Percentiles rank a stretch among this genome's conserved stretches.
Evolutionary conservation across 169 alveolate genomes (phyloP).

Genomic region (Theileria sp.): DNA sequence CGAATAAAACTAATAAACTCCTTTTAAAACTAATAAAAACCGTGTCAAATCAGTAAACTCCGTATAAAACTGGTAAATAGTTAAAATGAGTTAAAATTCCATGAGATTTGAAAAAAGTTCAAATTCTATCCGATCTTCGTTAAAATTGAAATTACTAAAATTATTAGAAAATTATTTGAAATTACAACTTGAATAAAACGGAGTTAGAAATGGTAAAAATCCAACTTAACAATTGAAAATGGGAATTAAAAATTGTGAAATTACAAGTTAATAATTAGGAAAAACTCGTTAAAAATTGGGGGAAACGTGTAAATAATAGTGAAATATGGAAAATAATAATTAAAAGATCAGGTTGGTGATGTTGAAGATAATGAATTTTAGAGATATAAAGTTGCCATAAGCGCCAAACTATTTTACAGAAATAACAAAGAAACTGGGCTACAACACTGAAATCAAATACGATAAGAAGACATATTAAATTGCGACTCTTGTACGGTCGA

Average conservation of each 20-base stretch:
- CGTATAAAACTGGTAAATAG: no score
- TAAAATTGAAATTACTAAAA: no score
- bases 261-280: no score
- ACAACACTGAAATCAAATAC: constrained; percentile 3
- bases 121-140: background rate
- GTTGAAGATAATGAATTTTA: background rate
- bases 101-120: background rate
- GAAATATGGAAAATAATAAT: background rate
- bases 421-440: background rate
- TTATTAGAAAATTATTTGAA: no score
- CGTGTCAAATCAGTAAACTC: no score
- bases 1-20: no score
- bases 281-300: no score
- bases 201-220: no score
- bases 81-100: background rate
- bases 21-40: no score
- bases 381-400: background rate
- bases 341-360: background rate
- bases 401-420: constrained; percentile 7
- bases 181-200: no score
- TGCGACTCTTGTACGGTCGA: background rate
- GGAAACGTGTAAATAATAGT: background rate
- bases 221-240: no score
- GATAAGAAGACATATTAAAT: constrained; percentile 2
- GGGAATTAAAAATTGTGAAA: no score